Conservation (phyloP, 768 basidiomycete genomes). For the Lactarius quietus region DNA sequence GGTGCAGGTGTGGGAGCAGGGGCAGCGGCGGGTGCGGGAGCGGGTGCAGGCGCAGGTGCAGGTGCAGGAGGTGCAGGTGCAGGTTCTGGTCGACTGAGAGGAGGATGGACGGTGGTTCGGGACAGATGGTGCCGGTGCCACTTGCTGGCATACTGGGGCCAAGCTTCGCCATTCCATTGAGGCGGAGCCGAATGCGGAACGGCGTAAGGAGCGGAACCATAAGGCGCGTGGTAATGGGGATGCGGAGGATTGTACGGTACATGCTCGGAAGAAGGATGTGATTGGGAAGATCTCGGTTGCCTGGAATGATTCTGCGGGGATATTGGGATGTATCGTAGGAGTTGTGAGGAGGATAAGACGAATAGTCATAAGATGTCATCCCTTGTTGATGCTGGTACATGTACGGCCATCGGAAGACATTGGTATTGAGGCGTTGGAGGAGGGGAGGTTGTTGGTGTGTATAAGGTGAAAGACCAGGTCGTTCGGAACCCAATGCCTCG, state of each 20-base stretch:
- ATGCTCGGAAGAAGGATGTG: slow-evolving; percentile 32
- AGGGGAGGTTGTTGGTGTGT: slow-evolving; percentile 22
- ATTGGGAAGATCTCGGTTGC: slow-evolving; percentile 30
- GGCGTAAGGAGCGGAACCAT: slow-evolving; percentile 25
- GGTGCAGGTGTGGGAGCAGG: too few species aligned
- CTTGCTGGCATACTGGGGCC: slow-evolving; percentile 23
- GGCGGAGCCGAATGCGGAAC: slow-evolving; percentile 23
- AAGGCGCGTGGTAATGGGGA: slow-evolving; percentile 24
- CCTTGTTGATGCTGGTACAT: slow-evolving; percentile 49
- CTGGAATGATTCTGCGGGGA: slow-evolving; percentile 30
- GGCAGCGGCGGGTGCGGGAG: slow-evolving; percentile 30
- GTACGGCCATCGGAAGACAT: slow-evolving; percentile 53
- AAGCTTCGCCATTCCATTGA: slow-evolving; percentile 27
- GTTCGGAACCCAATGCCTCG: slow-evolving; percentile 27
- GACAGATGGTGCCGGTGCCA: slow-evolving; percentile 14
- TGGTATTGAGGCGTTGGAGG: slow-evolving; percentile 19
- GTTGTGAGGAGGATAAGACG: slow-evolving; percentile 37
- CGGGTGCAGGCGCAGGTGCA: slow-evolving; percentile 26
- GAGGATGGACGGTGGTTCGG: slow-evolving; percentile 13
- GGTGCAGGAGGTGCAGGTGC: slow-evolving; percentile 27
- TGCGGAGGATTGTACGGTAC: slow-evolving; percentile 27
- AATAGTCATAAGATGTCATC: slow-evolving; percentile 49
- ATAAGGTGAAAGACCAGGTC: slow-evolving; percentile 19
- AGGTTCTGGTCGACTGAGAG: slow-evolving; percentile 16
- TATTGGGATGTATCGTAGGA: slow-evolving; percentile 33